Base-by-base conservation (phyloP, 106 monocot genomes). In the Acorus calamus region DNA sequence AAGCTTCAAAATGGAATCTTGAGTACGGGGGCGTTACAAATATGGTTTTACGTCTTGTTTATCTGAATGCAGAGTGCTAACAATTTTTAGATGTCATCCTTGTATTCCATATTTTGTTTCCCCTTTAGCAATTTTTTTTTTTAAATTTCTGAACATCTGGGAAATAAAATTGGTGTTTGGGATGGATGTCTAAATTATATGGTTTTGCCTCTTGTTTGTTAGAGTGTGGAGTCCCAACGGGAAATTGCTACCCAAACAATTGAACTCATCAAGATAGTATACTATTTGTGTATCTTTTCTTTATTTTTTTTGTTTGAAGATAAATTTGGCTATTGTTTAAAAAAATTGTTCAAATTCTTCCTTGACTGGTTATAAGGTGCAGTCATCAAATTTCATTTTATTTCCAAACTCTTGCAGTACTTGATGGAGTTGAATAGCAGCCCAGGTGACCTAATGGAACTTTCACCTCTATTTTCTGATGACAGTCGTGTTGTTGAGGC, bases 371-470 rank as follows among this genome's bases (percentile, higher is more conserved):
- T 55, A 56, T 11, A 62, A 11, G 11, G 51, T 80, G 57, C 13
- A 50, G 49, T 48, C 46, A 3, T 55, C 44, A 45, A 60, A 58
- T 56, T 47, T 55, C 50, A 50, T 64, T 48, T 8, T 49, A n/a
- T n/a, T n/a, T n/a, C n/a, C 41, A 48, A 55, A 14, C 50, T 5
- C 5, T 14, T 82, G 46, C 70, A 98, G 98, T 98, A 98, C 70
- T 77, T 98, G 73, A 98, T 98, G 98, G 98, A 98, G 83, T 98
- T 98, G 73, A 98, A 98, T 77, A 98, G 98, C 74, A 98, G 84
- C 49, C 92, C 88, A 62, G 98, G 98, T 54, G 98, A 98, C 65
- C 78, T 98, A 61, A 98, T 98, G 98, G 98, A 98, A 69, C 81
- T 98, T 75, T 98, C 98, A 66, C 72, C 98, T 65, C 68, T 98